Conservation (phyloP, 441 rosid species). For the Pelargonium fulgidum region DNA sequence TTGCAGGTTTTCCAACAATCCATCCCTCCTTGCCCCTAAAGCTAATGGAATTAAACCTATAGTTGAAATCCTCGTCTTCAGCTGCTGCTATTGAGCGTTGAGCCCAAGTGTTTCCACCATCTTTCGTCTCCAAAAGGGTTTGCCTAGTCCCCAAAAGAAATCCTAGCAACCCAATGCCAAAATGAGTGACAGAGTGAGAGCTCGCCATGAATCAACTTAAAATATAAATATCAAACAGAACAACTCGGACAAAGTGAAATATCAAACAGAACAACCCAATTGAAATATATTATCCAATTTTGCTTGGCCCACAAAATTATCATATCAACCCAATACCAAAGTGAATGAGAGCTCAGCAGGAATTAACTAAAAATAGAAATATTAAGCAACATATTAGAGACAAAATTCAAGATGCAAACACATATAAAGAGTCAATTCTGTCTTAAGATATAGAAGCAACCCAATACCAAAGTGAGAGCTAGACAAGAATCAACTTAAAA, state of each 20-base stretch:
- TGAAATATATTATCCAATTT: background rate
- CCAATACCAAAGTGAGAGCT: background rate
- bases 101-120: constrained; percentile 72
- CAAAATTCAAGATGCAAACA: background rate
- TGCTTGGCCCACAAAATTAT: background rate
- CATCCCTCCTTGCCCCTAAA: constrained; percentile 90
- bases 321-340: background rate
- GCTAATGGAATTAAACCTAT: constrained; percentile 80
- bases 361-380: background rate
- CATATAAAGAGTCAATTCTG: background rate
- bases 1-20: constrained; percentile 90
- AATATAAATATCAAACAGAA: background rate
- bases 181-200: background rate
- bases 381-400: background rate
- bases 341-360: too few species aligned
- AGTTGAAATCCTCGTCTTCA: constrained; percentile 94
- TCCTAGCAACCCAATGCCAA: constrained; percentile 29
- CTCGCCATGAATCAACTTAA: background rate
- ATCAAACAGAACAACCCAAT: too few species aligned
- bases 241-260: background rate
- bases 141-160: constrained; percentile 86
- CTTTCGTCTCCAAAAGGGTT: constrained; percentile 87
- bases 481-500: background rate
- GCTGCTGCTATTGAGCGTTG: constrained; percentile 83
- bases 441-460: background rate